phyloP scores from a whole-genome alignment of 805 yeast genomes.

The Candida ipomoeae region DNA sequence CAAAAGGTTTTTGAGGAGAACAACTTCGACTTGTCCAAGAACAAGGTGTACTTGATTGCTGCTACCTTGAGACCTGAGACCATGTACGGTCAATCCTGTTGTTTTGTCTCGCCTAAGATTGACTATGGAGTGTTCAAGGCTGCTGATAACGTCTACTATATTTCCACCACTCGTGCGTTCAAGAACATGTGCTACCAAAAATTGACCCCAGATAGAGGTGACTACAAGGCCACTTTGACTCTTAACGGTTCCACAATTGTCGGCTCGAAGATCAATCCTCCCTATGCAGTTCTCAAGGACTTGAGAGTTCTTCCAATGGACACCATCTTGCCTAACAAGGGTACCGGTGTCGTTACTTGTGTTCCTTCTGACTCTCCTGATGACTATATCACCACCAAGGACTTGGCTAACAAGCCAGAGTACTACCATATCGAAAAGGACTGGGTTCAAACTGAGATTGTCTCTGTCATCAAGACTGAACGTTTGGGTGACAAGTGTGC shows the following conservation, averaged over 20 bases:
- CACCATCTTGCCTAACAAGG: constrained; percentile 88
- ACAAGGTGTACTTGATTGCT: constrained; percentile 81
- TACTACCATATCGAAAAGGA: constrained; percentile 78
- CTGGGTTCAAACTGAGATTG: constrained; percentile 76
- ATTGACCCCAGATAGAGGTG: constrained; percentile 84
- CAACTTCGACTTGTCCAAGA: constrained; percentile 44
- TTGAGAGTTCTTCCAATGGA: constrained; percentile 95
- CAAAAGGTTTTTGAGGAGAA: constrained; percentile 50
- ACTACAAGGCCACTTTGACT: constrained; percentile 52
- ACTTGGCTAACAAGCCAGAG: constrained; percentile 84
- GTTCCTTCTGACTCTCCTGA: constrained; percentile 99
- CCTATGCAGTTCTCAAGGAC: constrained; percentile 64
- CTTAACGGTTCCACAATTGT: constrained; percentile 71
- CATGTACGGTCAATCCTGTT: constrained; percentile 97
- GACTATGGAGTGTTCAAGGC: constrained; percentile 88
- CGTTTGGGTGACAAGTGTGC: constrained; percentile 90
- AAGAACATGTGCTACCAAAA: constrained; percentile 96
- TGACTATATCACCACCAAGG: constrained; percentile 84
- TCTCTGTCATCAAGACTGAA: constrained; percentile 74
- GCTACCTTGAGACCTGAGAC: constrained; percentile 99
- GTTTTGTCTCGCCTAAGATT: constrained; percentile 95
- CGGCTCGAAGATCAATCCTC: constrained; percentile 86
- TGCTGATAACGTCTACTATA: constrained; percentile 66
- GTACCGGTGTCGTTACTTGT: constrained; percentile 98
- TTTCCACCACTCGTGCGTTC: constrained; percentile 93